These are phyloP conservation scores for Fusarium oxysporum DNA, from an alignment of 2,329 filamentous ascomycete species.

Conservation along the genomic window DNA sequence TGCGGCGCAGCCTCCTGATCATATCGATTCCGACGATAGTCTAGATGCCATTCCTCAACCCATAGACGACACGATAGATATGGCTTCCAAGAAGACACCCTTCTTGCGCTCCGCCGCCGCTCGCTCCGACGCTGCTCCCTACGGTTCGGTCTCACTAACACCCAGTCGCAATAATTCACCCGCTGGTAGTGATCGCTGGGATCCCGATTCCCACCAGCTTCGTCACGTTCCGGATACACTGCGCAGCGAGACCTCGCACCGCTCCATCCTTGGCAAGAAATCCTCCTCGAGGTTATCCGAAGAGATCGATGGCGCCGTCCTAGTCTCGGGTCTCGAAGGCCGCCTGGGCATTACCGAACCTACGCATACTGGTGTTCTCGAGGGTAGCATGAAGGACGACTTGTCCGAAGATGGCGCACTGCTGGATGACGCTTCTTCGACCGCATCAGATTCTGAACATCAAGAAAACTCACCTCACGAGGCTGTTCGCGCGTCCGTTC, in stretches of 20 bases:
- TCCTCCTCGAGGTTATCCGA: slow-evolving; percentile 57
- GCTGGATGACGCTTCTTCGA: slow-evolving; percentile 54
- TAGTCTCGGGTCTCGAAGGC: slow-evolving; percentile 65
- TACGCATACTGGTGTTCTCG: slow-evolving; percentile 58
- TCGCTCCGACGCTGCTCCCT: slow-evolving; percentile 49
- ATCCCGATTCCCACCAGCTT: slow-evolving; percentile 48
- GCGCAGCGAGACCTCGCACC: slow-evolving; percentile 49
- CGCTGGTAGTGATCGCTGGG: slow-evolving; percentile 50
- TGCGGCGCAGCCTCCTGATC: slow-evolving; percentile 22
- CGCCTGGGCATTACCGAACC: slow-evolving; percentile 64
- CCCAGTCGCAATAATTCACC: slow-evolving; percentile 53
- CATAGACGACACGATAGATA: slow-evolving; percentile 41
- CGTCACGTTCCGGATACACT: slow-evolving; percentile 51
- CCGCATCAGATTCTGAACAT: slow-evolving; percentile 62
- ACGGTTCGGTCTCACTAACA: slow-evolving; percentile 54
- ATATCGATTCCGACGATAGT: slow-evolving; percentile 17
- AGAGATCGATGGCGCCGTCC: slow-evolving; percentile 62
- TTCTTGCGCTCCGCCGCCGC: slow-evolving; percentile 49
- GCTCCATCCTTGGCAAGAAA: slow-evolving; percentile 47
- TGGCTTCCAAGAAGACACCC: slow-evolving; percentile 53
- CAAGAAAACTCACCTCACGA: slow-evolving; percentile 80
- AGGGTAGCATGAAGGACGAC: slow-evolving; percentile 56
- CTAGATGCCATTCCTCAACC: slow-evolving; percentile 43
- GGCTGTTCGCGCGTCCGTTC: slow-evolving; percentile 83
- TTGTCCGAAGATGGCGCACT: slow-evolving; percentile 51